Conservation (phyloP, 441 rosid genomes). For the Theobroma grandiflorum region DNA sequence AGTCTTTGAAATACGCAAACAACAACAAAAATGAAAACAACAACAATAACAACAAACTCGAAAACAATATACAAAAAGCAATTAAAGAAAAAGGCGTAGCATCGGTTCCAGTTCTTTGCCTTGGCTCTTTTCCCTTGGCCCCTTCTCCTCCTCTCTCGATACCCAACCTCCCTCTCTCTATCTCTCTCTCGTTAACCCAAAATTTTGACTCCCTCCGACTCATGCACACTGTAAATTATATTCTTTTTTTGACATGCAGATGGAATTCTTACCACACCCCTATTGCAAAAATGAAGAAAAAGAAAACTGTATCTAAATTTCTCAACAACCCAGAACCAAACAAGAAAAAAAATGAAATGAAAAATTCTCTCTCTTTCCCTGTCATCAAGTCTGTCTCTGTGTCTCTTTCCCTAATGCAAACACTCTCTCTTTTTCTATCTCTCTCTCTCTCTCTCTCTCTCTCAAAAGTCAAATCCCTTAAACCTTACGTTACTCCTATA, state of each 20-base stretch:
- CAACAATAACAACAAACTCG: slow-evolving; percentile 62
- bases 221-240: slow-evolving; percentile 2
- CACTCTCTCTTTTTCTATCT: neutral
- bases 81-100: slow-evolving; percentile 40
- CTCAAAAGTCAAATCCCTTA: slow-evolving; percentile 43
- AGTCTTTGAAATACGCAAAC: slow-evolving; percentile 49
- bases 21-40: slow-evolving; percentile 42
- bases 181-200: slow-evolving; percentile 28
- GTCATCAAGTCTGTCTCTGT: slow-evolving; percentile 14
- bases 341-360: neutral
- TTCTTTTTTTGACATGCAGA: neutral
- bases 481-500: slow-evolving; percentile 38
- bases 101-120: slow-evolving; percentile 59
- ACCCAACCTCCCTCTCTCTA: slow-evolving; percentile 39
- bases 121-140: slow-evolving; percentile 73
- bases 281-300: too few species aligned
- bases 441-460: neutral
- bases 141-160: slow-evolving; percentile 61
- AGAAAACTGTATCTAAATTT: neutral
- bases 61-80: slow-evolving; percentile 38
- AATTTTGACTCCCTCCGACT: neutral
- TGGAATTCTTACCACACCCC: neutral
- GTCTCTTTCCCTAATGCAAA: slow-evolving; percentile 25
- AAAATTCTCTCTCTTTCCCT: neutral
- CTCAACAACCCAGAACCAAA: slow-evolving; percentile 3